These are phyloP conservation scores for Tuber brumale DNA, from an alignment of 495 filamentous ascomycete species.

Conservation along the genomic window DNA sequence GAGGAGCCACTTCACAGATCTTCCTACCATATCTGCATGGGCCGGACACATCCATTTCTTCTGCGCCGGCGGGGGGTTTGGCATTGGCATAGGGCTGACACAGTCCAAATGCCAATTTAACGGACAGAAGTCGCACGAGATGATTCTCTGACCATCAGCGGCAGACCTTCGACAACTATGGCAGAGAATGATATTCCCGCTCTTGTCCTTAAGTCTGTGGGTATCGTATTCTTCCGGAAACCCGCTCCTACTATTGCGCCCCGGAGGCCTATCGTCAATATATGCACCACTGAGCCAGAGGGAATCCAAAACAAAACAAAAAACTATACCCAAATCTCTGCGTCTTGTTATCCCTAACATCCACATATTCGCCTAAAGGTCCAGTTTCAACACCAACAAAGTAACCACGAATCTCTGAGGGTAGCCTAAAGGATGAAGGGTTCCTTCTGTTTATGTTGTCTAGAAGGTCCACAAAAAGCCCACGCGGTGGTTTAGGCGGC, in stretches of 20 bases:
- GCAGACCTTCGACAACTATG: conserved; percentile 59
- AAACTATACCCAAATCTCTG: conserved; percentile 27
- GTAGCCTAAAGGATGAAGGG: conserved; percentile 66
- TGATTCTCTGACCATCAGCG: conserved; percentile 55
- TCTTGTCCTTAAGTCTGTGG: conserved; percentile 56
- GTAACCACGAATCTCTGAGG: conserved; percentile 58
- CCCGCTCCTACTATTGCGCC: conserved; percentile 50
- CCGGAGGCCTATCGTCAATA: conserved; percentile 2
- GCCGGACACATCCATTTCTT: conserved; percentile 82
- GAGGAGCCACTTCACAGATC: conserved; percentile 45
- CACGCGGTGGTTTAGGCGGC: conserved; percentile 44
- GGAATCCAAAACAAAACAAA: conserved; percentile 7
- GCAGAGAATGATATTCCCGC: conserved; percentile 66
- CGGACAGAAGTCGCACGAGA: conserved; percentile 75
- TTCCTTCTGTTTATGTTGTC: conserved; percentile 56
- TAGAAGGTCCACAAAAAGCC: conserved; percentile 56
- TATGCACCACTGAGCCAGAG: conserved; percentile 14
- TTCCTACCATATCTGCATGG: conserved; percentile 58
- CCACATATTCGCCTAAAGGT: conserved; percentile 71
- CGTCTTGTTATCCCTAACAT: conserved; percentile 45
- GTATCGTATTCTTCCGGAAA: conserved; percentile 63
- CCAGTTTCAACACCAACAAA: conserved; percentile 69
- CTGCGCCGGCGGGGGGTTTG: conserved; percentile 60
- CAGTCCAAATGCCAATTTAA: conserved; percentile 88
- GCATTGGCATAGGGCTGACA: conserved; percentile 67